Base-by-base conservation (phyloP, 257 asterid genomes). In the Lantana camara region DNA sequence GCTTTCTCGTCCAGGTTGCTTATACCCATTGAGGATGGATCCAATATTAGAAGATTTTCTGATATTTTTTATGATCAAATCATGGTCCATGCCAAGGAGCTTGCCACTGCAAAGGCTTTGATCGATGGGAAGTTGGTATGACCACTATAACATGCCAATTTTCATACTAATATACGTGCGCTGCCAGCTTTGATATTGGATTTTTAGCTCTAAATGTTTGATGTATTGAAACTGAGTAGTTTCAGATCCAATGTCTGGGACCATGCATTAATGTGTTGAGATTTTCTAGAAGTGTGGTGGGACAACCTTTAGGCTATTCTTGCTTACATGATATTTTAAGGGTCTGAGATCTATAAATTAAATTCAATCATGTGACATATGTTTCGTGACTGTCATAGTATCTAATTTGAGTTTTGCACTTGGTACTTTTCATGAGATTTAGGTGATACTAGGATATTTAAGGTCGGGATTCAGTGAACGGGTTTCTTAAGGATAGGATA, bases 81-180 rank as follows among this genome's bases (percentile, higher is more conserved):
- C 62, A 80, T 77, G 67, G 64, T 54, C 73, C 92, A 80, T 59
- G 87, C 85, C 60, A 84, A 90, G 85, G 94, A 86, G 78, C 96
- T 94, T 68, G 60, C 74, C 40, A 68, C 82, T 49, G 88, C 84
- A 42, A 88, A 75, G 76, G 90, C 92, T 64, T 80, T 88, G 80
- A 76, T 94, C 51, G 71, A 90, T 66, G 96, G 96, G 6, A 88
- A 81, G 76, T 72, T 86, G 96, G 97, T 93, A 82, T 56, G 67
- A 30, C n/a, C 72, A 49, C 70, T 64, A 44, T 21, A 30, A 35
- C 48, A 38, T 53, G 40, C 57, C 29, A 27, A 71, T 65, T 60
- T 49, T 49, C 49, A 58, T 42, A 34, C 46, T 56, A 56, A 37
- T 17, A 27, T 2, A 2, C 5, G 27, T 57, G 58, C 51, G n/a